These are phyloP conservation scores for Lichenothelia convexa DNA, from an alignment of 495 filamentous ascomycete species.

Conservation along the genomic window DNA sequence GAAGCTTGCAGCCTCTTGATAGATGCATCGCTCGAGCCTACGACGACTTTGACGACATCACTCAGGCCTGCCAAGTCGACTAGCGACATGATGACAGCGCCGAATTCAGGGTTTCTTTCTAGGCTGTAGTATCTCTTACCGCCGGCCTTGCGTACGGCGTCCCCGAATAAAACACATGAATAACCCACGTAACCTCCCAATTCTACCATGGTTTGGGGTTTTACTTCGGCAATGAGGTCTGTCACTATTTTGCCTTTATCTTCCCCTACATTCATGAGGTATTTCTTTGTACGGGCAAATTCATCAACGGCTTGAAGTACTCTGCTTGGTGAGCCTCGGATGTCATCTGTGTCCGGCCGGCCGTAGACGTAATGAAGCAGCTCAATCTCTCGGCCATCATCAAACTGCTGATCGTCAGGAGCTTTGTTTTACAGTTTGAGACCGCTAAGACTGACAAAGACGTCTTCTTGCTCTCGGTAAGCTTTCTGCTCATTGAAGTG, in stretches of 20 bases:
- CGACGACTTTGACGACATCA: conserved; percentile 44
- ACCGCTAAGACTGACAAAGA: conserved; percentile 12
- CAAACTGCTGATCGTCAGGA: conserved; percentile 25
- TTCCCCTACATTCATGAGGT: conserved; percentile 65
- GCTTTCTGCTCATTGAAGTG: conserved; percentile 23
- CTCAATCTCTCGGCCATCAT: conserved; percentile 56
- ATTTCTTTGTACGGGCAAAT: conserved; percentile 41
- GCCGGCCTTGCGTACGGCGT: conserved; percentile 37
- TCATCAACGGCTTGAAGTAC: conserved; percentile 56
- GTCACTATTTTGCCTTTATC: conserved; percentile 51
- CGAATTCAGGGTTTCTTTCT: conserved; percentile 50
- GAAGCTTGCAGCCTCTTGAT: conserved; percentile 33
- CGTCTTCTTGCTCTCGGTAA: conserved; percentile 29
- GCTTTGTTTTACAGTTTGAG: conserved; percentile 1
- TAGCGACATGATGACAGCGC: conserved; percentile 39
- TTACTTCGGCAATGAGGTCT: conserved; percentile 41
- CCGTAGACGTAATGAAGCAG: conserved; percentile 50
- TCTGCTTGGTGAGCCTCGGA: conserved; percentile 42
- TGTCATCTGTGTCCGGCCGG: conserved; percentile 35
- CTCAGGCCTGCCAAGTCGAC: conserved; percentile 49
- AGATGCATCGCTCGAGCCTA: conserved; percentile 43
- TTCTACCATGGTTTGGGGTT: conserved; percentile 51
- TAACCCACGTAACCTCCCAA: conserved; percentile 72
- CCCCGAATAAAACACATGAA: conserved; percentile 52
- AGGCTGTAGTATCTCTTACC: conserved; percentile 46